Base-by-base conservation (phyloP, 2,329 filamentous ascomycete genomes). In the Ophiostoma himal-ulmi region DNA sequence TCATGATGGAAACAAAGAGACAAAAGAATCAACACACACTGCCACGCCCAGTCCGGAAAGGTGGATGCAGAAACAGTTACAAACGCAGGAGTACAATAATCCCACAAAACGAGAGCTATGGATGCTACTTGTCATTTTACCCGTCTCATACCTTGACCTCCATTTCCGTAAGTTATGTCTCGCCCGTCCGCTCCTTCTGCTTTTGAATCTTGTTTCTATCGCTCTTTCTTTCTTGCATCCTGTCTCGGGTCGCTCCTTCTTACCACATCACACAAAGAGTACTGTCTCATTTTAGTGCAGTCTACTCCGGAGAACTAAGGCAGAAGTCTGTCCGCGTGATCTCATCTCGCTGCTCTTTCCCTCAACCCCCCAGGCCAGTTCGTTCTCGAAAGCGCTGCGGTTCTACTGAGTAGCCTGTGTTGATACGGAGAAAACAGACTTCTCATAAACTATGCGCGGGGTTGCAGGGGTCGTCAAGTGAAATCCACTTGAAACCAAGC, bases 241-340 rank as follows among this genome's bases (percentile, higher is more conserved):
- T 26, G 52, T 57, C 52, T 57, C 52, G 52, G 52, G 52, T 57
- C 52, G 52, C 52, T 57, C 52, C 52, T 57, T 57, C 52, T 57
- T 6, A 6, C 20, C 52, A 5, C 54, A 60, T 13, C 13, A 30
- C 54, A 62, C 26, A 62, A 62, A 62, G 57, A 34, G 13, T 26
- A 22, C 26, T 20, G 57, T 62, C 57, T 62, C 57, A 26, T 26
- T 34, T 34, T 34, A 20, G 13, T 62, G 57, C 57, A 26, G 26
- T 14, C 57, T 5, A 20, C 22, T 14, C 26, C 57, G 36, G 4
- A 57, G 11, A 8, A 57, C n/a, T 8, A 57, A 30, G 52, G 52
- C n/a, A 57, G 7, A 22, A 57, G 52, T 22, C 52, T 6, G 5
- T 48, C 7, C 52, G 57, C 13, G 26, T 62, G 57, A 8, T 4